Percentiles rank a stretch among this genome's conserved stretches.
Conservation (phyloP, 2,329 filamentous ascomycete genomes). For the Epichloe sp. region DNA sequence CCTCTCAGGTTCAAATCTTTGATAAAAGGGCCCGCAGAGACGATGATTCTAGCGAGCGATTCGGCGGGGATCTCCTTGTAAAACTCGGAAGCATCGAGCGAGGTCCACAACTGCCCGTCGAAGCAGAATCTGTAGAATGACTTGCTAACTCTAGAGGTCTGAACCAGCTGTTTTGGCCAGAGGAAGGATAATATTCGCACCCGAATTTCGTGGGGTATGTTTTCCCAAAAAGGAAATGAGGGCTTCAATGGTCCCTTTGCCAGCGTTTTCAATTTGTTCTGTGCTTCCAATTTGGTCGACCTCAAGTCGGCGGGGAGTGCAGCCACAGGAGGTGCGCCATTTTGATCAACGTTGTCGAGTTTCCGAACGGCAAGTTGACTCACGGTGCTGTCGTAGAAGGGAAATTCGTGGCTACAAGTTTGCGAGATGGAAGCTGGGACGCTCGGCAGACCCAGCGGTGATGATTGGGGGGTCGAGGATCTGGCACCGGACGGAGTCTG, state of each 20-base stretch:
- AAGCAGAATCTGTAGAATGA: conserved; percentile 74
- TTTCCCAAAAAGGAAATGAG: conserved; percentile 59
- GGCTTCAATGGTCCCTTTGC: conserved; percentile 15
- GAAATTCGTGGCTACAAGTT: conserved; percentile 27
- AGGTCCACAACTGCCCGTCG: conserved; percentile 87
- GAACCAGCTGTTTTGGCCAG: conserved; percentile 66
- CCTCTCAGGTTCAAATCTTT: conserved; percentile 82
- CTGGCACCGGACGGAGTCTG: conserved; percentile 15
- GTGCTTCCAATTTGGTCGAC: conserved; percentile 22
- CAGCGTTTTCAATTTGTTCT: conserved; percentile 9
- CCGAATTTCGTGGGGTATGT: conserved; percentile 71
- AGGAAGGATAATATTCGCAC: conserved; percentile 67
- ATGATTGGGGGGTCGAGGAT: conserved; percentile 24
- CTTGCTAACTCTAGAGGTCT: conserved; percentile 63
- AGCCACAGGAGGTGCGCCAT: conserved; percentile 33
- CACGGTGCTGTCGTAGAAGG: conserved; percentile 28
- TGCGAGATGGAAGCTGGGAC: conserved; percentile 26
- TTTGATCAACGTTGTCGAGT: conserved; percentile 35
- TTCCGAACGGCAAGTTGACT: conserved; percentile 40
- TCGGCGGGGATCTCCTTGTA: conserved; percentile 78
- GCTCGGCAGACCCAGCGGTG: conserved; percentile 24
- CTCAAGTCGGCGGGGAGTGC: conserved; percentile 52
- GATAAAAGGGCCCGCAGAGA: conserved; percentile 75
- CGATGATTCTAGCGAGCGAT: conserved; percentile 73
- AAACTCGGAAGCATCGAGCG: conserved; percentile 72